Conservation (phyloP, 805 yeast species). For the Metschnikowia dekortorum region DNA sequence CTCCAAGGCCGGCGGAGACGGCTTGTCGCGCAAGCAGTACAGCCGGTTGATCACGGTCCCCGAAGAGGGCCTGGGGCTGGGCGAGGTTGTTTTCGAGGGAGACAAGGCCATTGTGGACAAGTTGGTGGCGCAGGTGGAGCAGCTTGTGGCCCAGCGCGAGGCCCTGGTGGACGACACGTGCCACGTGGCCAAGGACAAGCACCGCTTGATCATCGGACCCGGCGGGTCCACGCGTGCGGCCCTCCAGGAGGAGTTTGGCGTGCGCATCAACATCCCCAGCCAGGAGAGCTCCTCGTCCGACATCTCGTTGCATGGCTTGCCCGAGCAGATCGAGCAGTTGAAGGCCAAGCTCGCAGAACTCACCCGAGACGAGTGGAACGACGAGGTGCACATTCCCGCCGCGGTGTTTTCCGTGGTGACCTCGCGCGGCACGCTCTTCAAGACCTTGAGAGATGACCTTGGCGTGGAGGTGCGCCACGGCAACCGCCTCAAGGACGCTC, state of each 20-base stretch:
- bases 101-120: slow-evolving; percentile 67
- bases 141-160: slow-evolving; percentile 62
- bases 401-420: slow-evolving; percentile 55
- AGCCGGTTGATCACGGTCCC: slow-evolving; percentile 67
- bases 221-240: slow-evolving; percentile 71
- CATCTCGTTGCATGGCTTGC: slow-evolving; percentile 59
- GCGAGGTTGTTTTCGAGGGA: slow-evolving; percentile 65
- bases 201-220: slow-evolving; percentile 74
- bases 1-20: slow-evolving; percentile 67
- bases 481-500: slow-evolving; percentile 44
- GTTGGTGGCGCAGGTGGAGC: slow-evolving; percentile 57
- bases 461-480: slow-evolving; percentile 61
- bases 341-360: slow-evolving; percentile 57
- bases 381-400: slow-evolving; percentile 54
- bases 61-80: slow-evolving; percentile 54
- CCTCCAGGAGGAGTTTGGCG: slow-evolving; percentile 65
- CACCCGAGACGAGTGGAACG: slow-evolving; percentile 56
- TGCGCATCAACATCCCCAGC: slow-evolving; percentile 63
- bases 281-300: slow-evolving; percentile 45
- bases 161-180: slow-evolving; percentile 48
- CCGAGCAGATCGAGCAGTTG: slow-evolving; percentile 61
- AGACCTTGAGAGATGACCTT: slow-evolving; percentile 48
- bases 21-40: slow-evolving; percentile 39
- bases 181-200: slow-evolving; percentile 67
- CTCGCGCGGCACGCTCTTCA: slow-evolving; percentile 62